Conservation (phyloP, 306 rosid genomes). For the Ammopiptanthus mongolicus region DNA sequence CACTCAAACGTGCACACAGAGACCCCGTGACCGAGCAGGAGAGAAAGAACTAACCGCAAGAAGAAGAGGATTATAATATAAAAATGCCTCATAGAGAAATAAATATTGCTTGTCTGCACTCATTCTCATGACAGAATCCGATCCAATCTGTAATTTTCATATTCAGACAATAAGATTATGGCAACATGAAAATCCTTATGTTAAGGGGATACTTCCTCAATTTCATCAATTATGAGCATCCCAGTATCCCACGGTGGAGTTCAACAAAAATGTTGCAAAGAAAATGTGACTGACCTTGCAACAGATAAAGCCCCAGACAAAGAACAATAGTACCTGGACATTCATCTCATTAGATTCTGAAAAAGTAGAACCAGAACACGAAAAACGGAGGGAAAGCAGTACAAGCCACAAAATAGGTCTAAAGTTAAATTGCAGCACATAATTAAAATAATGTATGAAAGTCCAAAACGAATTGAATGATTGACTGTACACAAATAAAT, state of each 20-base stretch:
- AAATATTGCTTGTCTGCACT: slow-evolving; percentile 88
- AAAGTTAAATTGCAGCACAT: background rate
- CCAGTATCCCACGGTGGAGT: background rate
- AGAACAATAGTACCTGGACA: slow-evolving; percentile 76
- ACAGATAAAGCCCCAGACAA: slow-evolving; percentile 79
- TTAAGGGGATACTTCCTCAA: background rate
- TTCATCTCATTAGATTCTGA: slow-evolving; percentile 31
- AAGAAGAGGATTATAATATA: slow-evolving; percentile 96
- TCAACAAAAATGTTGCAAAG: slow-evolving; percentile 1
- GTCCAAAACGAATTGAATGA: background rate
- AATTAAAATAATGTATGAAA: background rate
- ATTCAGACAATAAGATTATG: slow-evolving; percentile 12
- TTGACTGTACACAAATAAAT: background rate
- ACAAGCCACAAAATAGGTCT: background rate
- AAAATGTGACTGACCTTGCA: slow-evolving; percentile 69
- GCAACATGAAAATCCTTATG: background rate
- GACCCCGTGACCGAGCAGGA: background rate
- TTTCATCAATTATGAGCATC: background rate
- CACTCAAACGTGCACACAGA: slow-evolving; percentile 1
- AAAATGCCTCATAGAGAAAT: slow-evolving; percentile 93
- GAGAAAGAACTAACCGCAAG: slow-evolving; percentile 64
- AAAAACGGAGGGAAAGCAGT: background rate
- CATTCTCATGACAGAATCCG: slow-evolving; percentile 99
- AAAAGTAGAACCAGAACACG: background rate
- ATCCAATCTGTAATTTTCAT: slow-evolving; percentile 68